phyloP scores from a whole-genome alignment of 2,329 filamentous ascomycete genomes.

The Paramyrothecium sp. region DNA sequence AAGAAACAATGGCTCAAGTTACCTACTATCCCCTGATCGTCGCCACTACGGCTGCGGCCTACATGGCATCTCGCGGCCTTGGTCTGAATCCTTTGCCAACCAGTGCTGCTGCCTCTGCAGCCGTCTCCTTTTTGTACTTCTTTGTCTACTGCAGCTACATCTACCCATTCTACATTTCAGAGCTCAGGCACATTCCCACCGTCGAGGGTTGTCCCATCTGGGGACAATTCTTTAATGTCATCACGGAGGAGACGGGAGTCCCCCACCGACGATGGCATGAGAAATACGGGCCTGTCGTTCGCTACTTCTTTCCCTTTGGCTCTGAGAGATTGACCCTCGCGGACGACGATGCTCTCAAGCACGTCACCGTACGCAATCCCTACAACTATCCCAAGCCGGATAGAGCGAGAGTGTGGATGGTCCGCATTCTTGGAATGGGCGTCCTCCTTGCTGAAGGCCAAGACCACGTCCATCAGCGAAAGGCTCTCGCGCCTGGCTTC shows the following conservation, averaged over 20 bases:
- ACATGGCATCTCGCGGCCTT: background rate
- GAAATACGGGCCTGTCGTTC: constrained; percentile 37
- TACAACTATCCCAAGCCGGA: constrained; percentile 37
- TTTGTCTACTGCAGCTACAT: constrained; percentile 33
- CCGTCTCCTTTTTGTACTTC: constrained; percentile 32
- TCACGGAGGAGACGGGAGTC: constrained; percentile 37
- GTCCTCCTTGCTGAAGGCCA: constrained; percentile 39
- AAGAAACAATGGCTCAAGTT: background rate
- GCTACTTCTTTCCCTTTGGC: constrained; percentile 45
- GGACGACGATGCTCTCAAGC: constrained; percentile 40
- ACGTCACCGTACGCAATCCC: constrained; percentile 40
- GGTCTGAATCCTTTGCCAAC: background rate
- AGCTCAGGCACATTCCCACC: constrained; percentile 39
- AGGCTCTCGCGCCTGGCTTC: constrained; percentile 34
- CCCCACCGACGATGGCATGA: constrained; percentile 40
- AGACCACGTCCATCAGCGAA: constrained; percentile 35
- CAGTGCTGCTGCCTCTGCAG: background rate
- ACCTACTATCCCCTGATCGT: background rate
- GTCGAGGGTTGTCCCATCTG: constrained; percentile 39
- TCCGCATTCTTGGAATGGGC: constrained; percentile 41
- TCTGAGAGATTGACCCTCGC: constrained; percentile 40
- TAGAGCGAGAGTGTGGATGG: constrained; percentile 37
- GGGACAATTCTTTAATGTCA: constrained; percentile 40
- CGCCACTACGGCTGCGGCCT: background rate
- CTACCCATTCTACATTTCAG: constrained; percentile 40